Base-by-base conservation (phyloP, 2,329 filamentous ascomycete species). In the Reticulascus tulasneorum region DNA sequence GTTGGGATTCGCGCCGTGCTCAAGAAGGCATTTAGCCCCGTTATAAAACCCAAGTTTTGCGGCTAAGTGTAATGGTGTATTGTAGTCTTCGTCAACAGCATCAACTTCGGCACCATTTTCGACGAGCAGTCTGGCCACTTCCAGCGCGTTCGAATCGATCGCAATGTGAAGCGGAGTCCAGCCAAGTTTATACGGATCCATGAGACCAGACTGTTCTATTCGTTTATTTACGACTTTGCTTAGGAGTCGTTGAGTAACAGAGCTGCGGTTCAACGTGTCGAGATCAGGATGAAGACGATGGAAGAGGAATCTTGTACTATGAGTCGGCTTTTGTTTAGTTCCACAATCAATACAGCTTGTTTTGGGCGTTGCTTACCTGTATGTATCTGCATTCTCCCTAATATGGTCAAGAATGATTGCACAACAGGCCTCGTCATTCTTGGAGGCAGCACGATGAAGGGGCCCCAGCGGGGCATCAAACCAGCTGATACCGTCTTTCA, bases 1-100 rank as follows among this genome's bases (percentile, higher is more conserved):
- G 9, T 35, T 38, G 9, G 15, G 31, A 19, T 38, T 21, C 4
- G 37, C 37, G 13, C 31, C 21, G 9, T 13, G 13, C 8, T 25
- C 15, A 13, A 38, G 5, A 11, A 35, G 32, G 15, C 21, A 19
- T 1, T 23, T 24, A 15, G 22, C 37, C 5, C 10, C 20, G 7
- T 19, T 25, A 9, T 28, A 8, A 10, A 13, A 25, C 17, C 30
- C 19, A 8, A n/a, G 19, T 3, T 9, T 19, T 5, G 23, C 29
- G 10, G 12, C 35, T 9, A 10, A 15, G 30, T 34, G 16, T 10
- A 38, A 25, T 13, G 35, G 35, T 5, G 23, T 34, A 0, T 6
- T 18, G 16, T 15, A 11, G 1, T 22, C 12, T 8, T 7, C 12
- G 11, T 13, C 16, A 3, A 16, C 7, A 16, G 17, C 4, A 7